These are phyloP conservation scores for Dryas octopetala DNA, from an alignment of 306 rosid genomes.

Conservation along the genomic window DNA sequence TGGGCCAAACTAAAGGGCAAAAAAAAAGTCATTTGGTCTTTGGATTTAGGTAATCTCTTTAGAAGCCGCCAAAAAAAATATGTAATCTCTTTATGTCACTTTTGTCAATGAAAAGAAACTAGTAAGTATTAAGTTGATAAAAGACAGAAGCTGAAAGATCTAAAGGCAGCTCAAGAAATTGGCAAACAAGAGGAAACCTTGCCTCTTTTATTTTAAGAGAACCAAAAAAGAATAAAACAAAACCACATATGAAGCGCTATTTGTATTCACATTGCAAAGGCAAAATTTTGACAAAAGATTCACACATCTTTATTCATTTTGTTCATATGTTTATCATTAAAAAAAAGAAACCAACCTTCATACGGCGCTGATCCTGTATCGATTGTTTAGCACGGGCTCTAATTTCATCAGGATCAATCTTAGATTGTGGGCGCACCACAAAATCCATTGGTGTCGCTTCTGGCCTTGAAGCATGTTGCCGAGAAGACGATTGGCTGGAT, in stretches of 20 bases:
- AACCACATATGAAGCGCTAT: background rate
- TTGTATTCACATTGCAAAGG: background rate
- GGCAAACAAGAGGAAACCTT: background rate
- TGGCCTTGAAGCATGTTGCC: slow-evolving; percentile 81
- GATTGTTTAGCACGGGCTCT: slow-evolving; percentile 85
- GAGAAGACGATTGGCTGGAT: slow-evolving; percentile 78
- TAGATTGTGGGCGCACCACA: slow-evolving; percentile 87
- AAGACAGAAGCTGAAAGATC: background rate
- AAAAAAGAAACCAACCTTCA: slow-evolving; percentile 61
- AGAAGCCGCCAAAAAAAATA: background rate
- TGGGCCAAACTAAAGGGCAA: background rate
- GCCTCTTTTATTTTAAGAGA: no score
- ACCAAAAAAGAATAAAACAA: background rate
- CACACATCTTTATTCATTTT: background rate
- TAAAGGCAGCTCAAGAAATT: background rate
- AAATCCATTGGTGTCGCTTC: slow-evolving; percentile 98
- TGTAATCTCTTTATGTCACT: background rate
- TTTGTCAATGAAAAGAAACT: background rate
- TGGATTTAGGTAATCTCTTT: no score
- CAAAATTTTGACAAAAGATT: background rate
- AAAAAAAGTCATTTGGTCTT: background rate
- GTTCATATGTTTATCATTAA: background rate
- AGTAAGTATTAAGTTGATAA: background rate
- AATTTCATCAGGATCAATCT: slow-evolving; percentile 90
- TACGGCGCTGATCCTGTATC: slow-evolving; percentile 79